Base-by-base conservation (phyloP, 441 rosid genomes). In the Oxalis stricta region DNA sequence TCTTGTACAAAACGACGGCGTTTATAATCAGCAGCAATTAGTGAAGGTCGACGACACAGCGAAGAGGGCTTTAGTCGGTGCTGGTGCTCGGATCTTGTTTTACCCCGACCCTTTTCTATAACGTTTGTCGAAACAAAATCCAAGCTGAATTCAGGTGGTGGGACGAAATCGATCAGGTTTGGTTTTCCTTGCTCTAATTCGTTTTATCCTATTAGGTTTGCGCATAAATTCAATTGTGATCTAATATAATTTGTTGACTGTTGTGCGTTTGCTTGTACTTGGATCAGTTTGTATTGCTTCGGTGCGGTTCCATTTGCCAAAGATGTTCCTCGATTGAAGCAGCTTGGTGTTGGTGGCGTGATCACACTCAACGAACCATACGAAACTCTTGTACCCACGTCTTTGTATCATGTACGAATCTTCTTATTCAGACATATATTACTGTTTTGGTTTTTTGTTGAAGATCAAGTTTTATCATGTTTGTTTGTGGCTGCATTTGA, bases 301-400 rank as follows among this genome's bases (percentile, higher is more conserved):
- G 93, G 89, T 11, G 93, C 93, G n/a, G 89, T 85, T 52, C 95
- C 95, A 21, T 85, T 85, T 41, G 80, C 79, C 9, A 76, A 70
- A 46, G 92, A 85, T 48, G 93, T 85, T 48, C 82, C 64, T 0
- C 55, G 76, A 21, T 56, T 85, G 65, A 82, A 85, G 71, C 57
- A 58, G 41, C 50, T 77, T 28, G 86, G 93, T 8, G 89, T 76
- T 33, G 74, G 84, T 41, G 89, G 88, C 10, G 95, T 85, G 17
- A 69, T 82, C 63, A 85, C 86, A 36, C 92, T 85, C 49, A 85
- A 85, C 44, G 95, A 85, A 50, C 77, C 88, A 38, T 72, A 59
- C 16, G 95, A 82, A 68, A 85, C 93, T 33, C 64, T 85, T 62
- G 91, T 80, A 48, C 75, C 84, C 1, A 50, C 89, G 0, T 69